Evolutionary conservation across 495 filamentous ascomycete genomes (phyloP), one percentile per base, ranked within the genome.

Genomic region (Penicillium egyptiacum): DNA sequence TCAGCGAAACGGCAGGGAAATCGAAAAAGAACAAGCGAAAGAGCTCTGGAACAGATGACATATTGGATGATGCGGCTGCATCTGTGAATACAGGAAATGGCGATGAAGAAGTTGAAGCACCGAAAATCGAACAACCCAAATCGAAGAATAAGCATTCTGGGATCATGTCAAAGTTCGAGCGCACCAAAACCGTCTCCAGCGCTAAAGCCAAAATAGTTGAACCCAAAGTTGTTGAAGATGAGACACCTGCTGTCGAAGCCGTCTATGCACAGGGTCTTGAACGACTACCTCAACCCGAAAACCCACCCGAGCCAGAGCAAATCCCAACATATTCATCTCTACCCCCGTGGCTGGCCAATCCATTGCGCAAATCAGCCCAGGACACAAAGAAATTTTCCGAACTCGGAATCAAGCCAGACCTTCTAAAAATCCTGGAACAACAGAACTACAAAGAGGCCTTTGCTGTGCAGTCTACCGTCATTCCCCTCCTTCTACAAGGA

Each of bases 381-480:
- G 76, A 81, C 14, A 81, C 71, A 42, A 67, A 76, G 26, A 75
- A 86, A 0, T 96, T 97, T 61, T 68, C 74, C 3, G 72, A 81
- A 1, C 73, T 96, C 4, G 77, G 79, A 0, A 69, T 91, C 20
- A 74, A 79, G 4, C 57, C 74, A 3, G 80, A 82, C 8, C 72
- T 87, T 3, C 71, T 86, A 0, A 78, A 81, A n/a, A 78, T 80
- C 5, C 75, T 98, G 4, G 76, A 83, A 23, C 65, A 78, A 11
- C 84, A 85, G 58, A 84, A 86, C 1, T 90, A 88, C 68, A 79
- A 80, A 23, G 79, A 89, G 41, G 90, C 94, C 1, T 89, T 96
- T 64, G 87, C 92, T 1, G 87, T 97, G 0, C 93, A 98, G 68
- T 85, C 90, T 0, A 83, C 85, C 0, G 82, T 93, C 0, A 81